Evolutionary conservation across 306 rosid genomes (phyloP).

Genomic region (Acmispon strigosus): DNA sequence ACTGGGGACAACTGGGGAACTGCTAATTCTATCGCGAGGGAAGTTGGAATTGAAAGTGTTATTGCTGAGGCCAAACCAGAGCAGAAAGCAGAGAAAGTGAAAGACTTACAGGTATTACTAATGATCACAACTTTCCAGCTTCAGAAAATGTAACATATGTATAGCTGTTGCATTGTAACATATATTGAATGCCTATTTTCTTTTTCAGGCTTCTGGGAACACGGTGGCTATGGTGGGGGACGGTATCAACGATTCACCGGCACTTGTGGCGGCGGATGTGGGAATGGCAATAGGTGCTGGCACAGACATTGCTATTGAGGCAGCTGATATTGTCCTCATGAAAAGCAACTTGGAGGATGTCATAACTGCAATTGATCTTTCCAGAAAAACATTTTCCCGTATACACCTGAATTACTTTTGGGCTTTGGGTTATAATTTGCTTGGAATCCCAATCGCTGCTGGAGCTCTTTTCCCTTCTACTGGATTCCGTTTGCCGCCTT

Average conservation of each 20-base stretch:
- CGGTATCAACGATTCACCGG: constrained; percentile 90
- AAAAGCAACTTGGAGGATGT: constrained; percentile 92
- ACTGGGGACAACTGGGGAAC: constrained; percentile 93
- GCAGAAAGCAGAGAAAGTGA: constrained; percentile 65
- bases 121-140: neutral
- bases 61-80: constrained; percentile 80
- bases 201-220: constrained; percentile 56
- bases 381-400: constrained; percentile 61
- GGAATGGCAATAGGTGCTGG: constrained; percentile 97
- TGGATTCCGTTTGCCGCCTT: constrained; percentile 71
- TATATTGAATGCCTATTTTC: neutral
- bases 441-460: constrained; percentile 81
- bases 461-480: constrained; percentile 73
- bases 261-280: constrained; percentile 80
- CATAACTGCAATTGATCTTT: constrained; percentile 79
- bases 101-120: constrained; percentile 63
- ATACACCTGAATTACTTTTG: constrained; percentile 79
- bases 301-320: constrained; percentile 91
- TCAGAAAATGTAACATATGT: neutral
- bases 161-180: neutral
- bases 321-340: constrained; percentile 90
- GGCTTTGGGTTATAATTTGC: constrained; percentile 85
- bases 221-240: constrained; percentile 89
- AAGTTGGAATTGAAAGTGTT: constrained; percentile 68
- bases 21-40: constrained; percentile 72